A percentile compares a stretch with the other conserved stretches of the same genome.
Evolutionary conservation across 1,139 yeast species (phyloP).

Genomic region (Nakaseomyces bracarensis): DNA sequence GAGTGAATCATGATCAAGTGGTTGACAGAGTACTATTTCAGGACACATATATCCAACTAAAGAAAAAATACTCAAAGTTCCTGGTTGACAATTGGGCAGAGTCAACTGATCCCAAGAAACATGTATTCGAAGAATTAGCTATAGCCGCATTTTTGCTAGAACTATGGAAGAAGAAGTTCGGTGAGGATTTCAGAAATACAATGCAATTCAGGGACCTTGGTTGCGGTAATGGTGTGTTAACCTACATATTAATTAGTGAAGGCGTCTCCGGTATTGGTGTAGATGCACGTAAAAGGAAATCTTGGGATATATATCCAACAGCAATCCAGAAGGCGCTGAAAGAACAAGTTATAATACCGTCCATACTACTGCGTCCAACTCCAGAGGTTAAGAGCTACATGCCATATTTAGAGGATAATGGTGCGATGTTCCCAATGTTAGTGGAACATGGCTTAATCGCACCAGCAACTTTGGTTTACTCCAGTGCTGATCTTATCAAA

Average conservation of each 20-base stretch:
- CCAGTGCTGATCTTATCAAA: constrained; percentile 37
- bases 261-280: constrained; percentile 80
- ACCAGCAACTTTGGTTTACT: constrained; percentile 31
- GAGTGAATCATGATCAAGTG: constrained; percentile 82
- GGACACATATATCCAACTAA: constrained; percentile 68
- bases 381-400: constrained; percentile 47
- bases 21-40: constrained; percentile 80
- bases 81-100: constrained; percentile 86
- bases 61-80: constrained; percentile 69
- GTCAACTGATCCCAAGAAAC: constrained; percentile 89
- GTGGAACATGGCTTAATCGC: constrained; percentile 33
- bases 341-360: constrained; percentile 78
- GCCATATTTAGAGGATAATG: constrained; percentile 51
- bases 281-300: constrained; percentile 83
- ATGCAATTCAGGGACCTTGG: constrained; percentile 85
- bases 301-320: constrained; percentile 71
- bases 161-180: constrained; percentile 62
- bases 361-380: constrained; percentile 58
- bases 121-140: constrained; percentile 92
- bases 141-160: constrained; percentile 94
- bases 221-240: constrained; percentile 89
- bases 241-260: constrained; percentile 64
- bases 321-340: constrained; percentile 48
- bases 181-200: constrained; percentile 33
- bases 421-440: constrained; percentile 50